These are phyloP conservation scores for Cercospora zeina DNA, from an alignment of 2,329 filamentous ascomycete genomes.

Conservation along the genomic window DNA sequence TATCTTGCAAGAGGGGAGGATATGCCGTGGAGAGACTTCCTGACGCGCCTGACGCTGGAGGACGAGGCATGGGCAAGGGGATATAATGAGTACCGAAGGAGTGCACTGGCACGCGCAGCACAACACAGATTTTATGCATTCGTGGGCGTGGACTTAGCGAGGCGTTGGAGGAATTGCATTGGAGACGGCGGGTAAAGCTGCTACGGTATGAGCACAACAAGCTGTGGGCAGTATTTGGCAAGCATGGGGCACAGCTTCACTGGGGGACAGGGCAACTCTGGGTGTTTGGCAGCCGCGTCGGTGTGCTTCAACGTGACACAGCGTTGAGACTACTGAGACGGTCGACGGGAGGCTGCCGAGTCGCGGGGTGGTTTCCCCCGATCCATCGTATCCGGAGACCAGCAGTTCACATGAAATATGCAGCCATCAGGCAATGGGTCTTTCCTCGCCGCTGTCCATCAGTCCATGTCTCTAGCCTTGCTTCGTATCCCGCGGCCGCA, in stretches of 20 bases:
- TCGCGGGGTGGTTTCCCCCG: background rate
- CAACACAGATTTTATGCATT: background rate
- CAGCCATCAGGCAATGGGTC: background rate
- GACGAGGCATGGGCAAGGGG: slow-evolving; percentile 16
- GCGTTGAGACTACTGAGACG: background rate
- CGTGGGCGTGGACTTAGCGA: slow-evolving; percentile 23
- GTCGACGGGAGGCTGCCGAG: background rate
- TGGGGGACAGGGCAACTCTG: background rate
- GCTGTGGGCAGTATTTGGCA: background rate
- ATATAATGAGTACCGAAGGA: slow-evolving; percentile 4
- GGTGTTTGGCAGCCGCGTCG: no score
- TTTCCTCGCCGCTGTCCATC: background rate
- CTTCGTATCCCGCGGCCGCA: background rate
- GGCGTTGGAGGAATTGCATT: slow-evolving; percentile 21
- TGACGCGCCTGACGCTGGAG: slow-evolving; percentile 69
- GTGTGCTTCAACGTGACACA: background rate
- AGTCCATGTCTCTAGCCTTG: background rate
- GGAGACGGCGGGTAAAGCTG: slow-evolving; percentile 5
- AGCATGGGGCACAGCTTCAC: background rate
- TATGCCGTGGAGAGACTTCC: slow-evolving; percentile 92
- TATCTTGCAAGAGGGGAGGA: slow-evolving; percentile 84
- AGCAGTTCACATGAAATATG: background rate
- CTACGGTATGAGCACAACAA: background rate
- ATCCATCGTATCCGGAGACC: background rate
- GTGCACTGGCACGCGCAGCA: background rate